phyloP scores from a whole-genome alignment of 2,329 filamentous ascomycete genomes.

The Neopestalotiopsis rosae region DNA sequence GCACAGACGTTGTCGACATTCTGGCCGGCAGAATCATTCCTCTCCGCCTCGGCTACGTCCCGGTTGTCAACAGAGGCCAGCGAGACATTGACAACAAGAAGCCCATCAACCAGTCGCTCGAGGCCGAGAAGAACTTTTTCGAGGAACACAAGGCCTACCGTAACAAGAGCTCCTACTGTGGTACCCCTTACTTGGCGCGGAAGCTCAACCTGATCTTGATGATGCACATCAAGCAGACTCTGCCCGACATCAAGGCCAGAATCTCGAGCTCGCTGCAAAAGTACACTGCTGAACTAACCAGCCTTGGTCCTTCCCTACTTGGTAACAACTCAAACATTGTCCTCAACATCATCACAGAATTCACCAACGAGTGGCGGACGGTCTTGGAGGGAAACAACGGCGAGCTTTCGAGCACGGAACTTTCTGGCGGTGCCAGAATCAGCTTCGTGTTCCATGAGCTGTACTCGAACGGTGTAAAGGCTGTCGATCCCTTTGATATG shows the following conservation, averaged over 20 bases:
- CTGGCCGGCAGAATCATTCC: conserved; percentile 97
- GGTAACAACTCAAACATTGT: conserved; percentile 97
- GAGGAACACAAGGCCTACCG: conserved; percentile 98
- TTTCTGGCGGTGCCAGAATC: conserved; percentile 96
- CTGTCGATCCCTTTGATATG: conserved; percentile 94
- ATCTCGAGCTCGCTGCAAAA: conserved; percentile 95
- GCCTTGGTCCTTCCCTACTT: conserved; percentile 90
- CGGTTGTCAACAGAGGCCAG: conserved; percentile 97
- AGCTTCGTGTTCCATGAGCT: conserved; percentile 99
- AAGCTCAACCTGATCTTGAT: conserved; percentile 98
- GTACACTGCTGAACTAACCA: conserved; percentile 80
- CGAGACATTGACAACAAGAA: conserved; percentile 99
- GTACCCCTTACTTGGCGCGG: conserved; percentile 93
- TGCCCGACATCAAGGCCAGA: conserved; percentile 97
- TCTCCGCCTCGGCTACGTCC: conserved; percentile 90
- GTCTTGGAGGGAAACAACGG: conserved; percentile 96
- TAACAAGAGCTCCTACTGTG: conserved; percentile 98
- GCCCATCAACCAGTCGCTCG: conserved; percentile 86
- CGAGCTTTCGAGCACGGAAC: conserved; percentile 90
- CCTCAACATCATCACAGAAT: conserved; percentile 98
- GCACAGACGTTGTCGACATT: conserved; percentile 98
- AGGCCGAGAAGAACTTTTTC: conserved; percentile 96
- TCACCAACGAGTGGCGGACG: conserved; percentile 96
- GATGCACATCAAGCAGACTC: conserved; percentile 99
- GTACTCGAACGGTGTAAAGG: conserved; percentile 96